Evolutionary conservation across 2,329 filamentous ascomycete species (phyloP).

Genomic region (Botryotinia convoluta): DNA sequence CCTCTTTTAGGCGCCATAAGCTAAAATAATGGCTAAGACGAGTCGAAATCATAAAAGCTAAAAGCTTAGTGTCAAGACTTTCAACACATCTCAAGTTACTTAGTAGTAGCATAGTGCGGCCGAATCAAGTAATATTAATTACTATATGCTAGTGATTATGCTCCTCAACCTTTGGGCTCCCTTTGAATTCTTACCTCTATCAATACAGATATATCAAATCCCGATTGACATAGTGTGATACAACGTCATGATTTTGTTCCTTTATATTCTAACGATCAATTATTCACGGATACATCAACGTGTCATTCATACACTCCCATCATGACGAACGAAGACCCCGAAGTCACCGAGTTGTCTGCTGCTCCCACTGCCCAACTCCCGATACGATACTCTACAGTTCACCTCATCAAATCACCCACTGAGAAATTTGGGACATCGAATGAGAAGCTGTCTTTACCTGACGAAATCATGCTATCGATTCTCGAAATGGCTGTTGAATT

Average conservation of each 20-base stretch:
- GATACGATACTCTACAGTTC: neutral
- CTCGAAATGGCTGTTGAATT: neutral
- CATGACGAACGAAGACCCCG: neutral
- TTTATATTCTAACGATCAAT: neutral
- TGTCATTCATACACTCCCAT: neutral
- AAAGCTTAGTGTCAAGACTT: neutral
- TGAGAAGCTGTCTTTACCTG: neutral
- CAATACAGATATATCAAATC: neutral
- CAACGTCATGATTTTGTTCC: neutral
- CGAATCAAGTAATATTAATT: too few relatives aligned
- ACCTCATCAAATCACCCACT: neutral
- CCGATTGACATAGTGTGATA: neutral
- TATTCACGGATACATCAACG: neutral
- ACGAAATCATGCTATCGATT: neutral
- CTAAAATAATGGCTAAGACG: neutral
- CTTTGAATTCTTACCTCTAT: neutral
- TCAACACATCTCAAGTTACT: neutral
- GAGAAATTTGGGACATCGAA: neutral
- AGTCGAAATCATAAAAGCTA: neutral
- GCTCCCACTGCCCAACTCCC: neutral
- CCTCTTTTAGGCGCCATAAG: neutral
- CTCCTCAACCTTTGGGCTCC: neutral
- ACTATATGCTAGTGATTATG: neutral
- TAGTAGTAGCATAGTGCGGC: neutral
- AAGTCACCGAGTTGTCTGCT: neutral